Evolutionary conservation across 306 rosid genomes (phyloP).

Genomic region (Albizia julibrissin): DNA sequence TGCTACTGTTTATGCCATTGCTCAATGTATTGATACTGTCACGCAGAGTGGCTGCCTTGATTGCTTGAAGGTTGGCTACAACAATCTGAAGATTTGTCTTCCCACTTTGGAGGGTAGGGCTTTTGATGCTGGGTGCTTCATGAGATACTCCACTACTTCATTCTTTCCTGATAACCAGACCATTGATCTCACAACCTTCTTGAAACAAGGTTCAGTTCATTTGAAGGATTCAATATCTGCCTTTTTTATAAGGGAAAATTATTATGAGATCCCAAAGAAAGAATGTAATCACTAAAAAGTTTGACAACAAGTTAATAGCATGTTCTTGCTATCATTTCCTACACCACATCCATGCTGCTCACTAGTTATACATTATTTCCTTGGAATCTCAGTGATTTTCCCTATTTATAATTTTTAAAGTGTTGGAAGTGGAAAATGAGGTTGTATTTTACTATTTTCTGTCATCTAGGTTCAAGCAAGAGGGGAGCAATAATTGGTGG

Average conservation of each 20-base stretch:
- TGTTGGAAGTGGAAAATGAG: not conserved
- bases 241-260: not conserved
- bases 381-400: too few relatives aligned
- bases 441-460: not conserved
- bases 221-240: not conserved
- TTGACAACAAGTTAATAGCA: too few relatives aligned
- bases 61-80: conserved; percentile 40
- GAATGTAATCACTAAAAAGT: too few relatives aligned
- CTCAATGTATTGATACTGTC: conserved; percentile 46
- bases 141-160: not conserved
- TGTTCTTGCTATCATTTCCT: too few relatives aligned
- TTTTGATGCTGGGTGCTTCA: conserved; percentile 26
- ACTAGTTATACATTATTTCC: too few relatives aligned
- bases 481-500: not conserved
- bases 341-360: too few relatives aligned
- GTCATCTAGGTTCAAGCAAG: not conserved
- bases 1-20: conserved; percentile 34
- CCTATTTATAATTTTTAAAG: too few relatives aligned
- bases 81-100: conserved; percentile 35
- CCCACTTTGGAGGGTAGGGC: conserved; percentile 44
- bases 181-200: conserved; percentile 19
- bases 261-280: too few relatives aligned
- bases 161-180: conserved; percentile 2
- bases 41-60: conserved; percentile 32
- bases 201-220: conserved; percentile 30